Evolutionary conservation across 106 monocot genomes (phyloP).

Genomic region (Phalaenopsis equestris): DNA sequence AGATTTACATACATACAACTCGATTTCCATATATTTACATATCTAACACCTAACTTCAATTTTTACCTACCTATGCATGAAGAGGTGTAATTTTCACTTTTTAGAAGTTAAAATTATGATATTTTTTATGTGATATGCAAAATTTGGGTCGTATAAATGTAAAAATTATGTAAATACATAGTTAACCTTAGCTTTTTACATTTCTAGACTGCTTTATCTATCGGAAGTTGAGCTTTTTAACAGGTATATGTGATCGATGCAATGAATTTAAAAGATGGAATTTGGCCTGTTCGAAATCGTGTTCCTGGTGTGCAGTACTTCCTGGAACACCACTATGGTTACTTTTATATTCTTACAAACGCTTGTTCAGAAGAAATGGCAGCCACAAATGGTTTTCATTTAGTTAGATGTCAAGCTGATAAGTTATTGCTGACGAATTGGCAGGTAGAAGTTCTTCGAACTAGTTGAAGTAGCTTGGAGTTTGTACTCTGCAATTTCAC

Average conservation of each 20-base stretch:
- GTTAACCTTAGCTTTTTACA: too few relatives aligned
- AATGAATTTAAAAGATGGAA: conserved; percentile 38
- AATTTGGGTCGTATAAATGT: too few relatives aligned
- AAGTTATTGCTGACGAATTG: conserved; percentile 35
- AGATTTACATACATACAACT: too few relatives aligned
- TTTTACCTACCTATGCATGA: too few relatives aligned
- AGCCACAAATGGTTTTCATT: conserved; percentile 39
- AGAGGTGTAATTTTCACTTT: too few relatives aligned
- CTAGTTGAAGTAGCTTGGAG: background rate
- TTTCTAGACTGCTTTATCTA: background rate
- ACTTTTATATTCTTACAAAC: conserved; percentile 93
- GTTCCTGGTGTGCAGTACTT: conserved; percentile 80
- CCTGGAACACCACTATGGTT: conserved; percentile 86
- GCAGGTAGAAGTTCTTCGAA: conserved; percentile 41
- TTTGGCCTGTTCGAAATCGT: conserved; percentile 53
- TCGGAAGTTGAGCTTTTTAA: conserved; percentile 17
- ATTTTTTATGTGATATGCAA: too few relatives aligned
- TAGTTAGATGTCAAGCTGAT: conserved; percentile 74
- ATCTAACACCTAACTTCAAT: too few relatives aligned
- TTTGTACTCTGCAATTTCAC: background rate
- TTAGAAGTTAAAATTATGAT: too few relatives aligned
- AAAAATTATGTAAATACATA: too few relatives aligned
- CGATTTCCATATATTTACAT: too few relatives aligned
- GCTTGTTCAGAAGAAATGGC: conserved; percentile 29
- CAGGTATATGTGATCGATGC: conserved; percentile 84